Base-by-base conservation (phyloP, 768 basidiomycete genomes). In the Lactarius akahatsu region DNA sequence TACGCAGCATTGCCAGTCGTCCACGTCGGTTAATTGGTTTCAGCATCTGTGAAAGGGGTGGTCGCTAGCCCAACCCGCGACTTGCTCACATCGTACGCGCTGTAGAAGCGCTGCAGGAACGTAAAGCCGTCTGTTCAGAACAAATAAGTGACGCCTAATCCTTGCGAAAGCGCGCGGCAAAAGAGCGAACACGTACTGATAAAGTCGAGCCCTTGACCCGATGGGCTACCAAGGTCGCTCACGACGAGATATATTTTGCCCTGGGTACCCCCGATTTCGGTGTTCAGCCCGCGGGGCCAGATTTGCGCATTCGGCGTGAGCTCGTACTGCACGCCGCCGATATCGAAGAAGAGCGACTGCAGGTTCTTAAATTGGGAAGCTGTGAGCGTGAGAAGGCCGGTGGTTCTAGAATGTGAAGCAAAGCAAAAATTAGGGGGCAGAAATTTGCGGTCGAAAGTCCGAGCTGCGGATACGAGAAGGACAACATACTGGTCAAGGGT, bases 241-340 rank as follows among this genome's bases (percentile, higher is more conserved):
- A 73, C 71, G 38, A 76, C 54, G 18, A 76, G 72, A 68, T 76
- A 76, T 52, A 88, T 87, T 62, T 75, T 74, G 70, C 73, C 71
- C 4, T 76, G 68, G 32, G 76, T 73, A 56, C 89, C 89, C 63
- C 86, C 86, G 16, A 91, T 80, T 40, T 76, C 75, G 18, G 77
- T 74, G 76, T 90, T 89, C 67, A 85, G 77, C 3, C 78, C 71
- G 57, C 85, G 83, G 0, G 87, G 88, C 86, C 87, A 90, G 68
- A 87, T 84, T 79, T 91, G 88, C 4, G 85, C 87, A 70, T 88
- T 86, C 18, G 84, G 73, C 3, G 83, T 85, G 63, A 90, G 69
- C 73, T 84, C 83, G 70, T 80, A 87, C 10, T 80, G 81, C 18
- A 75, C 76, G 82, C 85, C 66, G 54, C 57, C 83, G 59, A 88